Conservation (phyloP, 495 filamentous ascomycete species). For the Hyaloscypha bicolor region DNA sequence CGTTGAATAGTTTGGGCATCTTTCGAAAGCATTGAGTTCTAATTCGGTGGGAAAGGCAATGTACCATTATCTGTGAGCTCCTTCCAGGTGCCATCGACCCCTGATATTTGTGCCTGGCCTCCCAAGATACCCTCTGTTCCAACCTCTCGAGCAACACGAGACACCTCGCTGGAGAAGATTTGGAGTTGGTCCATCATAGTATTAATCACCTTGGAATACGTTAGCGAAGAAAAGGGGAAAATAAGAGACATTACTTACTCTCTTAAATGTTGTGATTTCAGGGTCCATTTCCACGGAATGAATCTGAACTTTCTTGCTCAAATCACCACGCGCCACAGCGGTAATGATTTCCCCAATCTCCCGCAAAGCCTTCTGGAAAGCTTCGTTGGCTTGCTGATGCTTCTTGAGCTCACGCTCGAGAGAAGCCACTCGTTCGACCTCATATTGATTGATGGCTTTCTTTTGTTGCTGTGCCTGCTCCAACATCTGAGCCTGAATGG, state of each 20-base stretch:
- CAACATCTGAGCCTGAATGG: conserved; percentile 66
- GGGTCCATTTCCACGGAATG: conserved; percentile 98
- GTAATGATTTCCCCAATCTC: conserved; percentile 98
- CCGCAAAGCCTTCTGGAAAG: conserved; percentile 94
- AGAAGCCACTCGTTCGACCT: conserved; percentile 54
- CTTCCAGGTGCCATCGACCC: conserved; percentile 97
- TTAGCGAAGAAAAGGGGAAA: conserved; percentile 18
- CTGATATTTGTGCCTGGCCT: conserved; percentile 91
- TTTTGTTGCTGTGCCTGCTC: conserved; percentile 67
- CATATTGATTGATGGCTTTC: conserved; percentile 55
- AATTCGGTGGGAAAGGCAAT: conserved; percentile 15
- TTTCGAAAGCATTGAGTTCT: neutral
- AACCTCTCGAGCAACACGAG: conserved; percentile 93
- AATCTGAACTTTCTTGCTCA: conserved; percentile 97
- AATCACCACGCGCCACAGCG: conserved; percentile 90
- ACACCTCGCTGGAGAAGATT: conserved; percentile 96
- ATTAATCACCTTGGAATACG: conserved; percentile 60
- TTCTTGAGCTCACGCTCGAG: conserved; percentile 93
- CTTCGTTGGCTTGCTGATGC: conserved; percentile 96
- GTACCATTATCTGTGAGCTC: conserved; percentile 93
- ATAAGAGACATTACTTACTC: conserved; percentile 48
- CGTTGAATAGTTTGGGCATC: neutral
- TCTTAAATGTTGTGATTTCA: conserved; percentile 99
- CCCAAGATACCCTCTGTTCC: conserved; percentile 97
- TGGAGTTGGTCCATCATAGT: conserved; percentile 99